Base-by-base conservation (phyloP, 257 asterid species). In the Fraxinus americana region DNA sequence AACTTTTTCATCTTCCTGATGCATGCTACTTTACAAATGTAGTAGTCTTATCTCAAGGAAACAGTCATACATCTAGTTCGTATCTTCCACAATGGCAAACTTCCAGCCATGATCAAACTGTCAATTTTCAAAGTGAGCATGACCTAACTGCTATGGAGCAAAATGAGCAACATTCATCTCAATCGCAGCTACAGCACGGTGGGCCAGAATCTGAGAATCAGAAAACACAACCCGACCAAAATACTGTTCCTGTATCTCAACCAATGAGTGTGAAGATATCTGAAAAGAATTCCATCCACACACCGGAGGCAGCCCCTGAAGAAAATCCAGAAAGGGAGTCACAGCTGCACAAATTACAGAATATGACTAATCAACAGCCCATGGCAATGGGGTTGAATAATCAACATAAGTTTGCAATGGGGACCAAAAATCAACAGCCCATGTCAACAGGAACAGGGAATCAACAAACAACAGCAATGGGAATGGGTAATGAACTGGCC, bases 41-140 rank as follows among this genome's bases (percentile, higher is more conserved):
- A 77, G 88, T 80, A 77, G 87, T 86, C 25, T 71, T 90, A 71
- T 84, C 92, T 83, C 87, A 83, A 79, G 88, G 86, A 77, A 82
- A 80, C 85, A 74, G 90, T 77, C 85, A 79, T 27, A 78, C 82
- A 41, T 71, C 89, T 36, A 80, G 83, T 82, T 91, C 84, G 67
- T 85, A 87, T 86, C 86, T 81, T 78, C 76, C 88, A 4, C 92
- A 86, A 54, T 91, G 94, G 96, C 86, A 90, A 79, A 87, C 87
- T 65, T 80, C 94, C 19, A 79, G 83, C 72, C 87, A 81, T 19
- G 89, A 87, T 5, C 97, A 90, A 81, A 83, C 75, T 77, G 77
- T 43, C 79, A 87, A 73, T 75, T 76, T 79, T 74, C 90, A 74
- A 75, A 86, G 83, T 73, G 91, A 86, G 76, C 89, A 84, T 82